Percentiles rank a stretch among this genome's conserved stretches.
Evolutionary conservation across 2,329 filamentous ascomycete species (phyloP).

Genomic region (Stagonosporopsis cucurbitacearum): DNA sequence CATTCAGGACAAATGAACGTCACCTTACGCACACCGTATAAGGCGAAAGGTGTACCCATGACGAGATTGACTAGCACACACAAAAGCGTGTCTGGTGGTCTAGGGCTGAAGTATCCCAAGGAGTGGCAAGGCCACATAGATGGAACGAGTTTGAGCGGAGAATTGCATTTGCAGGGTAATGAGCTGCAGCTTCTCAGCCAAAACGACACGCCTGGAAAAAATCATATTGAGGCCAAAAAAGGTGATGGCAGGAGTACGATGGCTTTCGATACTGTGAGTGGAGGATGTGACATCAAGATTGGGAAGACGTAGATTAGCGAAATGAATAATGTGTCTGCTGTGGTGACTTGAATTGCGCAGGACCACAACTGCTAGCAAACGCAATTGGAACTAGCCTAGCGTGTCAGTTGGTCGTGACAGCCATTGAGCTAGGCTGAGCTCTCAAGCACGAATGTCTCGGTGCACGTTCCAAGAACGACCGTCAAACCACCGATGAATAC

Average conservation of each 20-base stretch:
- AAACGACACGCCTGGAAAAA: slow-evolving; percentile 37
- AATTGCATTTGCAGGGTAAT: slow-evolving; percentile 48
- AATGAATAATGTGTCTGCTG: not conserved
- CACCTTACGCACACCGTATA: slow-evolving; percentile 44
- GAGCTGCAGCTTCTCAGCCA: slow-evolving; percentile 44
- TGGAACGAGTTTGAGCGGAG: slow-evolving; percentile 47
- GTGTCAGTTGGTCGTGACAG: not conserved
- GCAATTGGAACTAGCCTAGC: not conserved
- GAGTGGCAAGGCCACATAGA: slow-evolving; percentile 52
- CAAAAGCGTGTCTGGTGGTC: slow-evolving; percentile 42
- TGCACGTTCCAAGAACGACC: not conserved
- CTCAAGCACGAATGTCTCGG: not conserved
- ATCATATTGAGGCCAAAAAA: slow-evolving; percentile 50
- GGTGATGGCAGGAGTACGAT: slow-evolving; percentile 45
- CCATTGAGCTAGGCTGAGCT: not conserved
- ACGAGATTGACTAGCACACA: slow-evolving; percentile 44
- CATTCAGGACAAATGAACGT: slow-evolving; percentile 46
- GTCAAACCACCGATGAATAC: not conserved
- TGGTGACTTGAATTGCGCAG: not conserved
- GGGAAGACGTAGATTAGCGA: slow-evolving; percentile 21
- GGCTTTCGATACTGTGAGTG: slow-evolving; percentile 43
- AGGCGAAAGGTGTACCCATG: slow-evolving; percentile 32
- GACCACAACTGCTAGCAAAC: not conserved
- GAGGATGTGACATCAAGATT: slow-evolving; percentile 41
- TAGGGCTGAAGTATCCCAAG: slow-evolving; percentile 50